phyloP scores from a whole-genome alignment of 75 land plant species.

The Picea glauca region DNA sequence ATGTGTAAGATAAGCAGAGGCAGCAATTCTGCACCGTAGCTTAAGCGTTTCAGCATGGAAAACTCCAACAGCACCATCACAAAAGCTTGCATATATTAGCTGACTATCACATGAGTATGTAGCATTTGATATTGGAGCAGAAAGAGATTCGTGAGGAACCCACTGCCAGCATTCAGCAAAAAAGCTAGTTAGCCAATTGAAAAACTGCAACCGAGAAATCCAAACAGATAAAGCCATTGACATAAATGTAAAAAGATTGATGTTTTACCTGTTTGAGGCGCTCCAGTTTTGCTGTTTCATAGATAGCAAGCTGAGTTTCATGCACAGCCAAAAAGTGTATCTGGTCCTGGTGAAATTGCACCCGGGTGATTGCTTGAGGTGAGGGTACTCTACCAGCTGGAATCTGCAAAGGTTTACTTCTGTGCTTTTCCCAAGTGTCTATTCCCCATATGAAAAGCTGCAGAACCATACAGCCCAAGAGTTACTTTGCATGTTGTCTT shows the following conservation, averaged over 20 bases:
- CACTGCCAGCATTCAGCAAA: slow-evolving; percentile 25
- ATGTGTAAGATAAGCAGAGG: slow-evolving; percentile 42
- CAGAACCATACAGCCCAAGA: neutral
- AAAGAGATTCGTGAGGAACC: slow-evolving; percentile 26
- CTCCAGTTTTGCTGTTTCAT: slow-evolving; percentile 42
- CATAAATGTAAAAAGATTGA: neutral
- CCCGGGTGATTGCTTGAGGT: slow-evolving; percentile 26
- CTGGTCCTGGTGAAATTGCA: slow-evolving; percentile 60
- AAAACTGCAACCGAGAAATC: neutral
- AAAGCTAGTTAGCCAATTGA: neutral
- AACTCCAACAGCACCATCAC: slow-evolving; percentile 41
- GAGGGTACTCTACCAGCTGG: slow-evolving; percentile 24
- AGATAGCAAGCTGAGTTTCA: slow-evolving; percentile 58
- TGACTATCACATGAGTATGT: slow-evolving; percentile 56
- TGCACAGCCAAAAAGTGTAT: slow-evolving; percentile 48
- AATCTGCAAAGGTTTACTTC: slow-evolving; percentile 22
- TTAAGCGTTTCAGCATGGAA: slow-evolving; percentile 47
- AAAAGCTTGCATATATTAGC: slow-evolving; percentile 37
- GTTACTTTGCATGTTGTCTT: neutral
- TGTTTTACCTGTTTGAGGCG: slow-evolving; percentile 34
- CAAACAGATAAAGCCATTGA: neutral
- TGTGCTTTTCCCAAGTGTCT: slow-evolving; percentile 50
- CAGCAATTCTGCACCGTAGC: slow-evolving; percentile 46
- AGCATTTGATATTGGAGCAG: slow-evolving; percentile 43
- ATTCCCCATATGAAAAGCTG: slow-evolving; percentile 56